Evolutionary conservation across 148 eudicot genomes (phyloP), one percentile per base, ranked within the genome.

Genomic region (Rheum nobile): DNA sequence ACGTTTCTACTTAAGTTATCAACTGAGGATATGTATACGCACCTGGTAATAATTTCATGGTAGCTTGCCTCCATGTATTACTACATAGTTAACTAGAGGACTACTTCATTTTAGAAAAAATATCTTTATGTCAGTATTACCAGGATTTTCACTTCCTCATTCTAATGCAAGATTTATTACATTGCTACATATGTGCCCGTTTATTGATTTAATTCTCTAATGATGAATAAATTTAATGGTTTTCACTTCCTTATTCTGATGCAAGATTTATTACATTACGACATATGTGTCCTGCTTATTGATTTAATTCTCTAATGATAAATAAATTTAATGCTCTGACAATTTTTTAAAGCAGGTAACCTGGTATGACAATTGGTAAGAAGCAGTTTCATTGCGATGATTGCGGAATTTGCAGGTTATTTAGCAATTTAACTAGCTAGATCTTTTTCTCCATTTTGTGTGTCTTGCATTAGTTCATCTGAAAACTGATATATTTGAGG

Each of bases 351-450:
- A n/a, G n/a, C n/a, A n/a, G n/a, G n/a, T n/a, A n/a, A n/a, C n/a
- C n/a, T n/a, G n/a, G n/a, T n/a, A n/a, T n/a, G n/a, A n/a, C n/a
- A n/a, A n/a, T n/a, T n/a, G n/a, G n/a, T 61, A 96, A 92, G 77
- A 76, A 79, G 74, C 97, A 90, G 71, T 96, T 92, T 75, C 99
- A 96, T 83, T 96, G 99, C 71, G 83, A 90, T 77, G 94, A 92
- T 75, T 96, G 99, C 80, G 99, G 99, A 63, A 90, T 96, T 76
- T 96, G 99, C 83, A 96, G 99, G 99, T 95, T 76, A 48, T 35
- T 75, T 71, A 17, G 13, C 71, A 67, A 67, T 38, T 24, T 0
- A 4, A 8, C 3, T n/a, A n/a, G n/a, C n/a, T 21, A 22, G n/a
- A 39, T 73, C 22, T 79, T 68, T 21, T 71, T 12, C n/a, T n/a